A percentile compares a stretch with the other conserved stretches of the same genome.
phyloP scores from a whole-genome alignment of 768 basidiomycete genomes.

The Leccinum truebloodii region DNA sequence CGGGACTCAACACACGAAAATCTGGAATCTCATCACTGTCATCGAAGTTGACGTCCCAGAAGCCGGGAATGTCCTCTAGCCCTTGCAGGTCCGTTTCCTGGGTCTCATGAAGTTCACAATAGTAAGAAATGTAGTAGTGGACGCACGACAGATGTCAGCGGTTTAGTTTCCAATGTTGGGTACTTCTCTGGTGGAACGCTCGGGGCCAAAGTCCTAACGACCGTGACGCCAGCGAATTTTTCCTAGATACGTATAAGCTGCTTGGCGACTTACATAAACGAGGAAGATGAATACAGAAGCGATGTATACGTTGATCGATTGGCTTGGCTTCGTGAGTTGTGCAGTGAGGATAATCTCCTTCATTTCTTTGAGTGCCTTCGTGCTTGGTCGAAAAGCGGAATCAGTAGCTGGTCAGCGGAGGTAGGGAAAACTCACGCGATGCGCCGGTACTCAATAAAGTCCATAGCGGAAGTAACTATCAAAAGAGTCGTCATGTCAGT shows the following conservation, averaged over 20 bases:
- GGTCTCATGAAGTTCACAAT: conserved; percentile 6
- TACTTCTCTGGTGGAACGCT: conserved; percentile 52
- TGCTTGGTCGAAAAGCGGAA: conserved; percentile 43
- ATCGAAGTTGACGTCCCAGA: conserved; percentile 54
- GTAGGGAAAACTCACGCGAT: conserved; percentile 53
- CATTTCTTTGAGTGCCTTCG: conserved; percentile 58
- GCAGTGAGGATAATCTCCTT: conserved; percentile 63
- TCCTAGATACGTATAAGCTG: conserved; percentile 50
- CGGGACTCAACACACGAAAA: conserved; percentile 36
- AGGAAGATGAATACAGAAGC: conserved; percentile 50
- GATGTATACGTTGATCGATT: conserved; percentile 59
- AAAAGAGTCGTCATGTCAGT: conserved; percentile 70
- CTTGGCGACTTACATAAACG: conserved; percentile 8
- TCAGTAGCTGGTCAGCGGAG: conserved; percentile 6
- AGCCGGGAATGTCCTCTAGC: conserved; percentile 66
- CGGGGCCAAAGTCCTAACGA: conserved; percentile 58
- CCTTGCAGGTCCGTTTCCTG: conserved; percentile 69
- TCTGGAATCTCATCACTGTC: conserved; percentile 27
- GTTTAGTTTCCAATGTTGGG: conserved; percentile 72
- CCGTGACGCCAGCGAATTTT: conserved; percentile 65
- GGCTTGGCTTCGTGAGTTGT: conserved; percentile 73
- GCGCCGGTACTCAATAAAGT: conserved; percentile 77
- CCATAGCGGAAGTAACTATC: conserved; percentile 72
- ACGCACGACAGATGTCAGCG: conserved; percentile 57
- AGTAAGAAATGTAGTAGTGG: neutral